A percentile compares a stretch with the other conserved stretches of the same genome.
Evolutionary conservation across 345 rosid species (phyloP).

Genomic region (Pistacia atlantica): DNA sequence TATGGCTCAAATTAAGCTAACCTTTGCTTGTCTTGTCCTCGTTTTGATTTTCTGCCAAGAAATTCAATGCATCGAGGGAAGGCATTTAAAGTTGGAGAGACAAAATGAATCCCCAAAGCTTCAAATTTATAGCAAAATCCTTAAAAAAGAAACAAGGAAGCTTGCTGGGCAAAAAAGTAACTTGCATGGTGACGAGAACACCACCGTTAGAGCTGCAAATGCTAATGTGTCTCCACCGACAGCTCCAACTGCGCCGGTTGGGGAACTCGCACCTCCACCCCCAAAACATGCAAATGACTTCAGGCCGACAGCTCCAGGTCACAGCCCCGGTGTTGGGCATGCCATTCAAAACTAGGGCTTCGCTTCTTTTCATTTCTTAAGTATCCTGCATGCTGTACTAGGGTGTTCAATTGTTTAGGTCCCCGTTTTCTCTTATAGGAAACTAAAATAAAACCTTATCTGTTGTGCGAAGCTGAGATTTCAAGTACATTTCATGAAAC

Average conservation of each 20-base stretch:
- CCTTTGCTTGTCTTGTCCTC: constrained; percentile 29
- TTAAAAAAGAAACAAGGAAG: constrained; percentile 9
- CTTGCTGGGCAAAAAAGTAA: background rate
- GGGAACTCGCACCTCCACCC: constrained; percentile 23
- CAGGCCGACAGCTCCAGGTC: constrained; percentile 68
- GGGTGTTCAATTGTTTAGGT: background rate
- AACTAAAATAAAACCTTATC: no score
- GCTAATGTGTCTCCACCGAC: constrained; percentile 19
- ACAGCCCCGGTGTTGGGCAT: constrained; percentile 70
- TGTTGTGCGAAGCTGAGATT: no score
- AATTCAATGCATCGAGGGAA: constrained; percentile 38
- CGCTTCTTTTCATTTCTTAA: background rate
- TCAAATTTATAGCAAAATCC: constrained; percentile 4
- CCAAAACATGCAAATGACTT: constrained; percentile 42
- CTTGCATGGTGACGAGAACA: constrained; percentile 1
- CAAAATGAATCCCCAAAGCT: constrained; percentile 5
- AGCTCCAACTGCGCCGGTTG: constrained; percentile 13
- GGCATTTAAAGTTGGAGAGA: constrained; percentile 31
- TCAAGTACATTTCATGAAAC: no score
- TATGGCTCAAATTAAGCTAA: constrained; percentile 50
- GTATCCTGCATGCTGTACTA: background rate
- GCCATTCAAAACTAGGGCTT: constrained; percentile 37
- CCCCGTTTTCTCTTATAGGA: background rate
- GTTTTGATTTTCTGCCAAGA: constrained; percentile 34
- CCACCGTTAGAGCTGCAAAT: background rate